phyloP scores from a whole-genome alignment of 768 basidiomycete genomes.

The Mrakia frigida region DNA sequence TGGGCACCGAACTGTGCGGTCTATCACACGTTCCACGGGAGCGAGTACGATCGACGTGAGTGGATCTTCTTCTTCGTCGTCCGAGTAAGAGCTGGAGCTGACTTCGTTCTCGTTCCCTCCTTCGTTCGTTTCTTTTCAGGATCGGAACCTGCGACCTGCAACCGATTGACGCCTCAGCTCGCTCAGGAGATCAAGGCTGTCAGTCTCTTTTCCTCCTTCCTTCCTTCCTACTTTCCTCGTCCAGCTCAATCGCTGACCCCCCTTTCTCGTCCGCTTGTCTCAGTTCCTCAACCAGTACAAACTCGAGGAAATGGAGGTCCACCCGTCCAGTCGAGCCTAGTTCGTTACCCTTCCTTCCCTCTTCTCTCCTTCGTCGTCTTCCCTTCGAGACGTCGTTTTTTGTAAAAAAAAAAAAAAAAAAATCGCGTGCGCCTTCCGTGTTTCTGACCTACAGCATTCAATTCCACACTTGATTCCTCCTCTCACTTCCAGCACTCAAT shows the following conservation, averaged over 20 bases:
- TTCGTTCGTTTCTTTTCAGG: not conserved
- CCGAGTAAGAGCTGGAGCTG: not conserved
- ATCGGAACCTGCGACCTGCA: constrained; percentile 88
- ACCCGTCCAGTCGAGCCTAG: constrained; percentile 41
- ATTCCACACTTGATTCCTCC: not conserved
- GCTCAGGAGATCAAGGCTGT: constrained; percentile 83
- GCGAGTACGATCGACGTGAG: constrained; percentile 78
- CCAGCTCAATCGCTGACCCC: too few relatives aligned
- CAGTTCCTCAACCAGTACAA: constrained; percentile 80
- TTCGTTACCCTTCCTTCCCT: not conserved
- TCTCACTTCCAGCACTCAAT: constrained; percentile 3
- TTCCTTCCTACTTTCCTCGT: too few relatives aligned
- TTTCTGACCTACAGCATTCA: not conserved
- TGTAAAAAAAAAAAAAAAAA: too few relatives aligned
- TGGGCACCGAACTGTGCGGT: constrained; percentile 91
- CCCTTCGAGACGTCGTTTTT: not conserved
- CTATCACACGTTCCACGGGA: constrained; percentile 90
- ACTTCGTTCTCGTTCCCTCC: not conserved
- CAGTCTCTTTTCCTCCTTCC: too few relatives aligned
- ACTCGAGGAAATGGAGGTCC: constrained; percentile 99
- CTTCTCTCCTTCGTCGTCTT: not conserved
- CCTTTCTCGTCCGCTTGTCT: too few relatives aligned
- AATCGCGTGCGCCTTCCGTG: not conserved
- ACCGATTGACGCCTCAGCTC: constrained; percentile 84
- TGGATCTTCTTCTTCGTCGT: not conserved